A percentile compares a stretch with the other conserved stretches of the same genome.
phyloP scores from a whole-genome alignment of 2,329 filamentous ascomycete genomes.

The Aspergillus piperis region DNA sequence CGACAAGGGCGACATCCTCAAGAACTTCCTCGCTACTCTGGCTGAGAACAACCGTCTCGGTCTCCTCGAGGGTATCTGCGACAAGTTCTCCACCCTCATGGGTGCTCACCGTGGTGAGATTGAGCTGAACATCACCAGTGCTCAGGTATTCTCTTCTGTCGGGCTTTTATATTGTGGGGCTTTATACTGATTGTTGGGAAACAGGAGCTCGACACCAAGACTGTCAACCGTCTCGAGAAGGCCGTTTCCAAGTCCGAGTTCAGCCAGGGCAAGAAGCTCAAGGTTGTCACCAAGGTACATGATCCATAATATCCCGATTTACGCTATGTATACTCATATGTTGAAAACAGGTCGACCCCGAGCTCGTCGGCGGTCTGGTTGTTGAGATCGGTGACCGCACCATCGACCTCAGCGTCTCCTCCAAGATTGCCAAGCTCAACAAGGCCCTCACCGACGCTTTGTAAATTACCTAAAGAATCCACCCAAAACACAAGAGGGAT shows the following conservation, averaged over 20 bases:
- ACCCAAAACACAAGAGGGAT: not conserved
- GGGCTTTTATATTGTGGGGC: too few species aligned
- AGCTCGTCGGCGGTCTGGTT: constrained; percentile 88
- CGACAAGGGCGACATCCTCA: constrained; percentile 76
- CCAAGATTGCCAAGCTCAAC: constrained; percentile 98
- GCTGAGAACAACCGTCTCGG: constrained; percentile 96
- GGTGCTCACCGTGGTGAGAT: constrained; percentile 88
- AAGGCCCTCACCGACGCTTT: constrained; percentile 95
- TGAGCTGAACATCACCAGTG: constrained; percentile 88
- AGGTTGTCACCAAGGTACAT: constrained; percentile 84
- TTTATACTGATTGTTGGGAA: not conserved
- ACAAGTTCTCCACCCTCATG: constrained; percentile 87
- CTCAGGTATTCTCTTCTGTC: constrained; percentile 61
- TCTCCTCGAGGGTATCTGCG: constrained; percentile 75
- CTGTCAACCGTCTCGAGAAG: constrained; percentile 79
- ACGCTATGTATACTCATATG: too few species aligned
- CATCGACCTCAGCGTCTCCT: constrained; percentile 93
- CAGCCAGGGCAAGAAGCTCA: constrained; percentile 93
- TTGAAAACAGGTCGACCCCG: constrained; percentile 74
- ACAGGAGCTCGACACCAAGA: constrained; percentile 83
- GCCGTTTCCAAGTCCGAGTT: constrained; percentile 88
- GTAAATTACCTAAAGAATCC: constrained; percentile 62
- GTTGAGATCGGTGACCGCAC: constrained; percentile 98
- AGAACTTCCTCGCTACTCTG: constrained; percentile 89
- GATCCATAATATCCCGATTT: constrained; percentile 3